Evolutionary conservation across 495 filamentous ascomycete species (phyloP), one percentile per base, ranked within the genome.

Genomic region (Usnea hakonensis): DNA sequence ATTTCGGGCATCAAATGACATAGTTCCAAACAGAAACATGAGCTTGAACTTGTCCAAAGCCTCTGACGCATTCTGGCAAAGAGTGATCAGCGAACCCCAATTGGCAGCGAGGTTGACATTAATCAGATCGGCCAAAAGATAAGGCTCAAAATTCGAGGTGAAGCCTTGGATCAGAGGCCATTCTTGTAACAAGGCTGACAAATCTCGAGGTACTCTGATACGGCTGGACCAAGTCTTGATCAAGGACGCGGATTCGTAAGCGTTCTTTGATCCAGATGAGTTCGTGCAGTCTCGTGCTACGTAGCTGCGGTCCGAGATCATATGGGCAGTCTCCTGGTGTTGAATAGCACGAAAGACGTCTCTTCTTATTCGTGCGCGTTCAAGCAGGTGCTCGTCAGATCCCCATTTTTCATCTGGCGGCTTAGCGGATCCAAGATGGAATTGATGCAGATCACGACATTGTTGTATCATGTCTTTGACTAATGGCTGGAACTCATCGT

Each of bases 21-120:
- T 63, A 0, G 72, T n/a, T 0, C 70, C 73, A 10, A 81, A 64
- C 0, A 73, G 55, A 56, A 82, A 82, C 72, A 80, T 80, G 3
- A 82, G 61, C 16, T 54, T 37, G 48, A 70, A 73, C 1, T 43
- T 61, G 32, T 79, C 68, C 40, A 70, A 33, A 7, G 11, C 3
- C 5, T 48, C 16, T 26, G 61, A 59, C 16, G 55, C 46, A 5
- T 59, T 28, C 16, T 61, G 41, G 52, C 72, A 77, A 3, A 76
- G 63, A 23, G 66, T 65, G 38, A 76, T 72, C 21, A 81, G 63
- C 0, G 69, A 56, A n/a, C 79, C 80, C 77, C 77, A 83, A 43
- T 76, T 64, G 4, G 62, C 41, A n/a, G 64, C 62, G 54, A 78
- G 53, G n/a, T 80, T 59, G 0, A 70, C 38, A 8, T 64, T 44